Evolutionary conservation across 2,329 filamentous ascomycete species (phyloP).

Genomic region (Laburnicola sp.): DNA sequence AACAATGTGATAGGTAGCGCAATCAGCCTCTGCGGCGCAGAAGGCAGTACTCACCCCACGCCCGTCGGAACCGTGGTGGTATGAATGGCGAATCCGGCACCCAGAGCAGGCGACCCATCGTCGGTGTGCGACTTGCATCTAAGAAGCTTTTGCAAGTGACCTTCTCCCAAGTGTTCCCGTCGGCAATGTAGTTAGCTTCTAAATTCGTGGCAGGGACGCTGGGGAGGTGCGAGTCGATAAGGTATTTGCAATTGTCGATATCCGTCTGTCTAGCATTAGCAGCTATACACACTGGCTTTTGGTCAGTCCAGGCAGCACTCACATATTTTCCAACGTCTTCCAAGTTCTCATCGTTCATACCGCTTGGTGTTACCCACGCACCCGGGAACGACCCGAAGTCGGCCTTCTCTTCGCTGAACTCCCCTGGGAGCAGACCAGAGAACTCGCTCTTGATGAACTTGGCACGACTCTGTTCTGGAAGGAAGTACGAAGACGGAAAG

Average conservation of each 20-base stretch:
- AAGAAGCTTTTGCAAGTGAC: conserved; percentile 78
- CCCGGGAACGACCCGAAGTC: conserved; percentile 76
- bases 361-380: conserved; percentile 78
- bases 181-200: conserved; percentile 79
- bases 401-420: conserved; percentile 75
- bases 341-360: conserved; percentile 89
- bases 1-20: neutral
- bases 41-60: conserved; percentile 89
- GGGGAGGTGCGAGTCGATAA: conserved; percentile 85
- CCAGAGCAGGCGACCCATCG: conserved; percentile 79
- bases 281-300: neutral
- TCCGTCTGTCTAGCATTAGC: conserved; percentile 56
- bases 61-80: conserved; percentile 69
- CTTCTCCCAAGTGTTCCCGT: conserved; percentile 75
- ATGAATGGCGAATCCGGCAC: conserved; percentile 72
- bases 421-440: conserved; percentile 81
- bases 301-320: conserved; percentile 36
- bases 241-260: conserved; percentile 73
- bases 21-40: conserved; percentile 57
- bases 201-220: conserved; percentile 60
- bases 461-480: conserved; percentile 79
- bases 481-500: conserved; percentile 89
- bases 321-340: conserved; percentile 89
- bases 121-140: conserved; percentile 72
- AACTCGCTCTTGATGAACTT: conserved; percentile 95